Conservation (phyloP, 345 rosid species). For the Adansonia digitata region DNA sequence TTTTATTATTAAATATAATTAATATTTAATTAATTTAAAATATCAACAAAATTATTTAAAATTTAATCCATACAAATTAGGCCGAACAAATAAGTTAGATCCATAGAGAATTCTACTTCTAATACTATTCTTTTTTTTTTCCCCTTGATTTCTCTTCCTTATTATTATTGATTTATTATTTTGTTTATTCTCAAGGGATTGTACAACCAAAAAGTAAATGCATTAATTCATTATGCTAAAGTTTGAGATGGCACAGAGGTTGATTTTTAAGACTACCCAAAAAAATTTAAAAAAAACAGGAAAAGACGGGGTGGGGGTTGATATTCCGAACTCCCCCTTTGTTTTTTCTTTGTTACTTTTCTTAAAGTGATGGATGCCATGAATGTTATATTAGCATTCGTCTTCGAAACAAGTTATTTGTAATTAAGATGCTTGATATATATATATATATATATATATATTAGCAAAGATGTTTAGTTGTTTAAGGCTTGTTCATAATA, state of each 20-base stretch:
- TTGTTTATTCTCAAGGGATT: neutral
- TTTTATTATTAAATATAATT: too few relatives aligned
- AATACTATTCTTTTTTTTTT: neutral
- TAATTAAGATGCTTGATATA: neutral
- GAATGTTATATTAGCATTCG: neutral
- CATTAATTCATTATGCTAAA: constrained; percentile 5
- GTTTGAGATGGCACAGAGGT: constrained; percentile 13
- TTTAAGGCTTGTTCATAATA: neutral
- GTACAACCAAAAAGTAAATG: constrained; percentile 3
- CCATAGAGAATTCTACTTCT: too few relatives aligned
- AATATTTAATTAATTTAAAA: too few relatives aligned
- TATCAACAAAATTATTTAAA: too few relatives aligned
- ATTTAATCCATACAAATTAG: too few relatives aligned
- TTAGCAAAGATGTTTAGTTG: neutral
- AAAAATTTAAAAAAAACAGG: neutral
- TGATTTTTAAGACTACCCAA: constrained; percentile 12
- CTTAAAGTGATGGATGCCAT: neutral
- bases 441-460: too few relatives aligned
- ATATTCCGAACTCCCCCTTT: neutral
- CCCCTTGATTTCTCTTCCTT: neutral
- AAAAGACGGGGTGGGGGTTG: neutral
- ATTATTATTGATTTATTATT: neutral
- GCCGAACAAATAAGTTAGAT: too few relatives aligned
- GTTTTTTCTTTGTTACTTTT: neutral
- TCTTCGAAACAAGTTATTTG: neutral